Evolutionary conservation across 257 asterid species (phyloP), one percentile per base, ranked within the genome.

Genomic region (Echium plantagineum): DNA sequence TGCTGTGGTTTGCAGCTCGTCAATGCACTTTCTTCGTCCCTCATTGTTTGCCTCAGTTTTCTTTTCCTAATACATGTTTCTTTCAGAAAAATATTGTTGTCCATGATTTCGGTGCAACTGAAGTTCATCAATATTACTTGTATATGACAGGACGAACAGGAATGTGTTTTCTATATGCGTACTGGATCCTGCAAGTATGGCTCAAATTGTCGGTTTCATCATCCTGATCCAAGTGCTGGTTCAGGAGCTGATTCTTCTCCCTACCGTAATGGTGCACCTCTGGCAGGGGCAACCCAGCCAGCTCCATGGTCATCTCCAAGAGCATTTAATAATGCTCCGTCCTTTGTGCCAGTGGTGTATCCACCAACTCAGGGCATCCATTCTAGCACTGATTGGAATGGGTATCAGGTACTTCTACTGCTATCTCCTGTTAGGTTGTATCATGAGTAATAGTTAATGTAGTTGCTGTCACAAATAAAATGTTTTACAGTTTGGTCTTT

Each of bases 151-250:
- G 93, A 83, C 62, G 94, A 82, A 74, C 86, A 64, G 64, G 93
- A 84, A 67, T 89, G 97, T 65, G 91, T 93, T 31, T 89, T 74
- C 77, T 89, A 89, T 78, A 84, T 89, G 95, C 94, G 95, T 67
- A 84, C 71, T 69, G 97, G 94, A 35, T 77, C 94, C 69, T 86
- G 97, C 86, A 84, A 83, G 72, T 84, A 86, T 60, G 90, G 95
- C 62, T 66, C 85, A 13, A 81, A 47, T 73, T 89, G 97, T 78
- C 80, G 86, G 82, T 89, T 81, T 75, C 87, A 89, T 75, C 97
- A 89, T 79, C 97, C 97, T 18, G 86, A 86, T 52, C 95, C 95
- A 47, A 73, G 78, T 15, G 52, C 95, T 19, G 75, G 74, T 62
- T 78, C 71, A 55, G 91, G 86, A 75, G 70, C 78, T 66, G 94